Base-by-base conservation (phyloP, 2,329 filamentous ascomycete genomes). In the Diaporthe citri region DNA sequence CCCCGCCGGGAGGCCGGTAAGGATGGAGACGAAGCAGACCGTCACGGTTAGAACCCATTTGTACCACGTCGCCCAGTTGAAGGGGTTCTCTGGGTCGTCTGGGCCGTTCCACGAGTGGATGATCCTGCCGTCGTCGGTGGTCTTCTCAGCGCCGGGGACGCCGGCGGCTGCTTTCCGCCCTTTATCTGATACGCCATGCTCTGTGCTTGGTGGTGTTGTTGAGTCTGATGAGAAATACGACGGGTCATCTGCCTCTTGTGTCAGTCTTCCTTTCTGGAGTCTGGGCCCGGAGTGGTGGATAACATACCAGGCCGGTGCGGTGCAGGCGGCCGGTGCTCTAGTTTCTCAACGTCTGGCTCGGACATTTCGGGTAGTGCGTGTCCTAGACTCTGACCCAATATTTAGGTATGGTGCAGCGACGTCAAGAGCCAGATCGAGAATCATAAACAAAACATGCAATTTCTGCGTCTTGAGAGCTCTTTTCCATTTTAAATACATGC, bases 1-100 rank as follows among this genome's bases (percentile, higher is more conserved):
- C 13, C 74, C 70, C 4, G 73, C 73, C 22, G 73, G 73, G 5
- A 75, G 69, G 10, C 69, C 69, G 12, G 73, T 72, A 41, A 75
- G 59, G 41, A 75, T 72, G 10, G 73, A 75, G 4, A 75, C 59
- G 43, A 75, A 75, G 52, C 73, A 75, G 25, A 75, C 52, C 39
- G 73, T 69, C 20, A 75, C 69, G 8, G 73, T 75, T 20, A 75
- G 60, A 52, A 88, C 77, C 10, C 83, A 79, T 78, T 90, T 90
- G 73, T 82, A 81, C 84, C 85, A 87, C 1, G 79, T 79, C 0
- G 87, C 82, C 86, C 88, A 90, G 79, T 90, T 90, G 78, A 85
- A 86, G 0, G 88, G 88, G 41, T 88, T 89, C n/a, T 85, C 79
- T 0, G 84, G 85, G 73, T 89, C 88, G 76, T 86, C 79, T 0